A percentile compares a stretch with the other conserved stretches of the same genome.
Evolutionary conservation across 2,329 filamentous ascomycete genomes (phyloP).

Genomic region (Ascochyta clinopodiicola): DNA sequence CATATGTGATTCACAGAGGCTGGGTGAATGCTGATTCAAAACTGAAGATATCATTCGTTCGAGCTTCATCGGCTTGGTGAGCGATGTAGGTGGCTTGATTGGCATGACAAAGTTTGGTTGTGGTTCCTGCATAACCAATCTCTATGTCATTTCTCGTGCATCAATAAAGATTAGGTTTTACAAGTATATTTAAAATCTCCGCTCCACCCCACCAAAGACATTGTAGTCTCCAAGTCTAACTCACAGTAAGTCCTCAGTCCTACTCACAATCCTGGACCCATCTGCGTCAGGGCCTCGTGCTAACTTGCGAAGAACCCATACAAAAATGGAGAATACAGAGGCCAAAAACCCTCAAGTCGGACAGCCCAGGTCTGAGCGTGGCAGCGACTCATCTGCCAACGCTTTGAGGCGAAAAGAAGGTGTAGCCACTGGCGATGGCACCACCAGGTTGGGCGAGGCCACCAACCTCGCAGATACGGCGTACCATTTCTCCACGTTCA

Average conservation of each 20-base stretch:
- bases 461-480: constrained; percentile 46
- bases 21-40: not conserved
- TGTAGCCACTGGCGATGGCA: not conserved
- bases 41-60: not conserved
- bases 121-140: not conserved
- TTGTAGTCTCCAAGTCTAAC: not conserved
- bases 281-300: not conserved
- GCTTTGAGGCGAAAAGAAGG: not conserved
- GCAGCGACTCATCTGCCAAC: not conserved
- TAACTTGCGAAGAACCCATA: not conserved
- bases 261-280: not conserved
- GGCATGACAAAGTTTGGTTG: not conserved
- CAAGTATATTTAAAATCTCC: not conserved
- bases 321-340: constrained; percentile 4
- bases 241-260: not conserved
- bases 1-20: not conserved
- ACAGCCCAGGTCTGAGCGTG: not conserved
- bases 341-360: not conserved
- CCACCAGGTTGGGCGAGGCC: constrained; percentile 24
- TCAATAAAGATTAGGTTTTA: not conserved
- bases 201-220: not conserved
- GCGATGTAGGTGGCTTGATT: not conserved
- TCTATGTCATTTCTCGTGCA: not conserved
- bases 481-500: constrained; percentile 54
- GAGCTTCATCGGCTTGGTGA: not conserved